These are phyloP conservation scores for Melampsora medusae DNA, from an alignment of 1,284 basidiomycete genomes.

Conservation along the genomic window DNA sequence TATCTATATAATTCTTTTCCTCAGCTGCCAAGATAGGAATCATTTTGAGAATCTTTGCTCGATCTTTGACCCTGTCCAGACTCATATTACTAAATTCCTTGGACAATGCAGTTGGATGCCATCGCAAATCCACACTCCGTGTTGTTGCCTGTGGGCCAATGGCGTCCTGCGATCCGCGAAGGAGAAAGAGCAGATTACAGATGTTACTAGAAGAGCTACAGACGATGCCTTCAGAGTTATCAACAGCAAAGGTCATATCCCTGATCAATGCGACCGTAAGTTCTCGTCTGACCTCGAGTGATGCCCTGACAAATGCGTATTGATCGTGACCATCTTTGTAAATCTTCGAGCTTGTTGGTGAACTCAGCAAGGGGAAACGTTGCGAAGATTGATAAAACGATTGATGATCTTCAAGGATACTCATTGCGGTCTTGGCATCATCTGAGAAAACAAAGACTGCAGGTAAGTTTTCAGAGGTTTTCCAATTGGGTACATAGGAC, in stretches of 20 bases:
- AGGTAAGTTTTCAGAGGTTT: neutral
- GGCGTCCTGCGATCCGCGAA: neutral
- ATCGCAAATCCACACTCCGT: neutral
- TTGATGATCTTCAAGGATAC: neutral
- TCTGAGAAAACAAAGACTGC: neutral
- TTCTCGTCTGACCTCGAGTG: neutral
- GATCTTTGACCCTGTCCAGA: neutral
- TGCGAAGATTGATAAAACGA: neutral
- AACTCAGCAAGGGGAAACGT: neutral
- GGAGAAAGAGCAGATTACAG: neutral
- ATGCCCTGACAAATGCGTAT: neutral
- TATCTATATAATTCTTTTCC: slow-evolving; percentile 1
- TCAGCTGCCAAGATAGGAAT: neutral
- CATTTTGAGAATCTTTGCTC: neutral
- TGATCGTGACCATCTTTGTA: neutral
- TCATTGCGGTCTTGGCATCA: neutral
- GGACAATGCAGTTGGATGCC: neutral
- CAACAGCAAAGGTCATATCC: neutral
- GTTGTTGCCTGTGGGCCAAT: neutral
- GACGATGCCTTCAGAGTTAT: neutral
- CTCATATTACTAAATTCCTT: neutral
- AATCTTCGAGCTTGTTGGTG: neutral
- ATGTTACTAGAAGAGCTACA: neutral
- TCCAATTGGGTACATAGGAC: neutral
- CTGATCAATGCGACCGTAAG: neutral